Evolutionary conservation across 106 monocot genomes (phyloP).

Genomic region (Cymbidium sinense): DNA sequence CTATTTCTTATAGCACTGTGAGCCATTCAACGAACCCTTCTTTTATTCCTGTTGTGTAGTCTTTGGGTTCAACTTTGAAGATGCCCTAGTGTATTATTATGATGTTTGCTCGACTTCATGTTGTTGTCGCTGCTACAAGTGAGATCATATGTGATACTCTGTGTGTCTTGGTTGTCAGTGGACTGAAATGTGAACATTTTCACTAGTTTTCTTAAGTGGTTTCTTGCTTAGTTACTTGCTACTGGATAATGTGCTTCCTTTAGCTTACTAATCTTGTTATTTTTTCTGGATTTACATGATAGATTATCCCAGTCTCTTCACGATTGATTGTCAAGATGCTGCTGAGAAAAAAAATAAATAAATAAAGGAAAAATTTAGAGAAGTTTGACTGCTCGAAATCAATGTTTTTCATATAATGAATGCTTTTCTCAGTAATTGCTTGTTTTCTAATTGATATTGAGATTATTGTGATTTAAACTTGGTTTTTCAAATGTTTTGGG

Average conservation of each 20-base stretch:
- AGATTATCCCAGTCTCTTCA: background rate
- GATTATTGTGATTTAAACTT: background rate
- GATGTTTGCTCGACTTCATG: background rate
- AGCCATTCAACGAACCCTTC: background rate
- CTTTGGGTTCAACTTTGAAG: background rate
- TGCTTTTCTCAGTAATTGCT: background rate
- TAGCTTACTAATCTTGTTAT: background rate
- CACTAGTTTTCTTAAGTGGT: background rate
- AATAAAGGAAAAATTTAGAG: background rate
- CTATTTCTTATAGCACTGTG: background rate
- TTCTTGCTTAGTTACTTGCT: too few relatives aligned
- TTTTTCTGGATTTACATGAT: background rate
- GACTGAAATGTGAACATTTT: background rate
- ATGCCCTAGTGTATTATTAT: background rate
- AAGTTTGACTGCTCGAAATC: background rate
- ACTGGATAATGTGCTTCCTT: background rate
- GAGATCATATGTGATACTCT: background rate
- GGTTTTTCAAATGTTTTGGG: background rate
- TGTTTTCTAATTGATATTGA: background rate
- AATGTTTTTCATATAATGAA: background rate
- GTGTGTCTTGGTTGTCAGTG: background rate
- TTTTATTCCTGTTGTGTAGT: background rate
- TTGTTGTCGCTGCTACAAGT: background rate
- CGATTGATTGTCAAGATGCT: background rate
- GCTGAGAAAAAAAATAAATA: background rate